Evolutionary conservation across 2,329 filamentous ascomycete genomes (phyloP).

Genomic region (Atkinsonella hypoxylon): DNA sequence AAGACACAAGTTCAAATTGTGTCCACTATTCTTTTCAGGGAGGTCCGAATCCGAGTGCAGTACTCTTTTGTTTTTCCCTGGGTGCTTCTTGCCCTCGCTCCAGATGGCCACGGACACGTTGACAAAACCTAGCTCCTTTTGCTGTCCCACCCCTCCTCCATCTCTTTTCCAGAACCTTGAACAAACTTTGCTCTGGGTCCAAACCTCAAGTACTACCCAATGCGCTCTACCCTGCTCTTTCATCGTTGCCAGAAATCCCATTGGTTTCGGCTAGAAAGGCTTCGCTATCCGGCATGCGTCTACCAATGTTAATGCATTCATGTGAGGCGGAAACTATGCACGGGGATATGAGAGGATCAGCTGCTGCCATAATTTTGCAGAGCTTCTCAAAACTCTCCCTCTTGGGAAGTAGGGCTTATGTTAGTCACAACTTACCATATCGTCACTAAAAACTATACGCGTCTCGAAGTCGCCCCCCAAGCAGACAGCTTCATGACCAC

Average conservation of each 20-base stretch:
- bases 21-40: neutral
- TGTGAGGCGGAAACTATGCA: conserved; percentile 5
- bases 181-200: neutral
- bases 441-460: neutral
- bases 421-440: neutral
- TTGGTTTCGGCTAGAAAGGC: neutral
- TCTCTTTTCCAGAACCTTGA: neutral
- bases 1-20: neutral
- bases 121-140: conserved; percentile 6
- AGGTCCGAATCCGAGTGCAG: neutral
- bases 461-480: too few species aligned
- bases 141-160: conserved; percentile 5
- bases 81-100: conserved; percentile 4
- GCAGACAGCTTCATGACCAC: too few species aligned
- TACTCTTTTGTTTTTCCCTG: conserved; percentile 1
- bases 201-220: neutral
- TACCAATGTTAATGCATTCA: conserved; percentile 3
- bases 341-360: neutral
- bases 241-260: neutral
- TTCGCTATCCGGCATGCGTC: neutral
- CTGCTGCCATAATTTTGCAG: neutral
- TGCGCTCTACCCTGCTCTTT: neutral
- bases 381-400: neutral
- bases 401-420: neutral
- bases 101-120: conserved; percentile 19